These are phyloP conservation scores for Caloboletus inedulis DNA, from an alignment of 1,284 basidiomycete species.

Conservation along the genomic window DNA sequence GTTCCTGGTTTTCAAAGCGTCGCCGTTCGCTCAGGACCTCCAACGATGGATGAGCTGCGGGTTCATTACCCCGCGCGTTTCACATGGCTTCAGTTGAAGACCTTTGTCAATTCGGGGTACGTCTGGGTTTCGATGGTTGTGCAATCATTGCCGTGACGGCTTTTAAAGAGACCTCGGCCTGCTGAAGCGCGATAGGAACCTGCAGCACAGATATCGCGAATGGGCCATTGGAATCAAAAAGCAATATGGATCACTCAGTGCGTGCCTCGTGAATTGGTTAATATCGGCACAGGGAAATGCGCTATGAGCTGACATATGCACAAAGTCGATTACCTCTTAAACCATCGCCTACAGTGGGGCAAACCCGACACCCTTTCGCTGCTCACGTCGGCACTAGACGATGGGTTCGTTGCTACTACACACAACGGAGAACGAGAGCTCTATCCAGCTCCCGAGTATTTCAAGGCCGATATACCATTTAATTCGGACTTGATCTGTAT, in stretches of 20 bases:
- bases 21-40: constrained; percentile 43
- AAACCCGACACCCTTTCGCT: constrained; percentile 58
- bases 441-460: constrained; percentile 48
- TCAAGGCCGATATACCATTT: constrained; percentile 56
- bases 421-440: constrained; percentile 11
- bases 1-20: constrained; percentile 1
- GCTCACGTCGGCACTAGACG: constrained; percentile 44
- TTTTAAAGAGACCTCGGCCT: constrained; percentile 65
- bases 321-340: constrained; percentile 63
- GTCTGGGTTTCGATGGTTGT: constrained; percentile 11
- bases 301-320: neutral
- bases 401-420: constrained; percentile 1
- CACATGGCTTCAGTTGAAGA: constrained; percentile 70
- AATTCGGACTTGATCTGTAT: constrained; percentile 57
- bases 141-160: neutral
- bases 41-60: constrained; percentile 63
- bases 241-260: constrained; percentile 66
- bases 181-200: constrained; percentile 64
- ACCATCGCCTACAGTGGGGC: constrained; percentile 71
- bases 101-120: constrained; percentile 74
- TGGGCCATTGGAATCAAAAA: constrained; percentile 56
- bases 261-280: constrained; percentile 17
- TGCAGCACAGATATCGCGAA: constrained; percentile 63
- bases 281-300: neutral
- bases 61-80: constrained; percentile 69